Evolutionary conservation across 495 filamentous ascomycete genomes (phyloP).

Genomic region (Bacidia rubella): DNA sequence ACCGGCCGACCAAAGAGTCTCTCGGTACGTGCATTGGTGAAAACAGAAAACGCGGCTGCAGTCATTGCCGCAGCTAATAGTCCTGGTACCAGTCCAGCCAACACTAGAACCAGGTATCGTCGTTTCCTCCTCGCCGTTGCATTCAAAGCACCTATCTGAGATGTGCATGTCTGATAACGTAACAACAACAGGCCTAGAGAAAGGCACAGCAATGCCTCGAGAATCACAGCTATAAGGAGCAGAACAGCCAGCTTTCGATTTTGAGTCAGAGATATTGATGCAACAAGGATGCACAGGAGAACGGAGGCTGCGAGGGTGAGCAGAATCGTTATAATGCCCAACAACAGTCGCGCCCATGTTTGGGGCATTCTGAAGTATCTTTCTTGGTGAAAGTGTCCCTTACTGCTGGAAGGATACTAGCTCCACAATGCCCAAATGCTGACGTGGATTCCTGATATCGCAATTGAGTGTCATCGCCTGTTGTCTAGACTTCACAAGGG

Average conservation of each 20-base stretch:
- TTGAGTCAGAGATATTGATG: constrained; percentile 11
- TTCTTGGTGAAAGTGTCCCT: not conserved
- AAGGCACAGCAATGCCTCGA: constrained; percentile 12
- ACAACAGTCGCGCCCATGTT: constrained; percentile 3
- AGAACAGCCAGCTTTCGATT: constrained; percentile 9
- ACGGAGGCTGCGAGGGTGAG: constrained; percentile 18
- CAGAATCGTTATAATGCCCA: constrained; percentile 18
- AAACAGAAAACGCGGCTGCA: constrained; percentile 15
- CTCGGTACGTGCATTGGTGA: not conserved
- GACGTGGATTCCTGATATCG: too few relatives aligned
- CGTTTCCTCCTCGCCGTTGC: constrained; percentile 12
- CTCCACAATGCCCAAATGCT: too few relatives aligned
- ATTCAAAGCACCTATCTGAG: not conserved
- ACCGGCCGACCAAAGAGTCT: constrained; percentile 5
- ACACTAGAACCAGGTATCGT: constrained; percentile 10
- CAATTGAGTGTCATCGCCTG: too few relatives aligned
- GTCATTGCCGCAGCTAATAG: constrained; percentile 7
- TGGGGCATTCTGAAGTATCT: constrained; percentile 9
- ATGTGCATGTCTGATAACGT: not conserved
- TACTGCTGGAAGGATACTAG: too few relatives aligned
- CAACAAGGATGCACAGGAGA: constrained; percentile 23
- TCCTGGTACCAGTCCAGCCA: constrained; percentile 14
- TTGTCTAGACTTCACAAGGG: too few relatives aligned
- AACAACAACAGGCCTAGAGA: constrained; percentile 7
- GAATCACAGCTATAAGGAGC: constrained; percentile 19